Evolutionary conservation across 1,284 basidiomycete species (phyloP), one percentile per base, ranked within the genome.

Genomic region (Leccinum solheimii): DNA sequence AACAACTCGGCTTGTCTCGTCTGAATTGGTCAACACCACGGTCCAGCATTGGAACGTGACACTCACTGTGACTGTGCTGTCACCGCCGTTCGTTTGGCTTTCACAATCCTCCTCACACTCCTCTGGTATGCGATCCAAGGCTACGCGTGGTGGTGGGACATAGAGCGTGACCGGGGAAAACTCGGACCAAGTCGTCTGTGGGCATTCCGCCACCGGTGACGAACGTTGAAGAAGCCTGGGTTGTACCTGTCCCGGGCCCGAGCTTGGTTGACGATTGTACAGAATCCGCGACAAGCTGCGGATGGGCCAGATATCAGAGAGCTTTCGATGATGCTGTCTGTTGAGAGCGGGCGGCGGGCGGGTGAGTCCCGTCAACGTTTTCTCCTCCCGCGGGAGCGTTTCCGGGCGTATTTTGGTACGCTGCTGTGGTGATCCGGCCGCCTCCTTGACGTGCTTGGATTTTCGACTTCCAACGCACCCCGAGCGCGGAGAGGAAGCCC

Each of bases 101-200:
- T 71, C 59, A 53, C 49, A 40, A 6, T 69, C 70, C 38, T 69
- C 69, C 38, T 76, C 72, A 5, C 43, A 50, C 56, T 76, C 72
- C 62, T 73, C 72, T 2, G 72, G 74, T 66, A 76, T 75, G 23
- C 69, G 60, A 40, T 58, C 38, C 60, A 73, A 56, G 57, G 64
- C 51, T 6, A 64, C 64, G 48, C 71, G 74, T 23, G 64, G 48
- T 16, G 62, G 48, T 30, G 67, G 45, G n/a, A 62, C 68, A 32
- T 71, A 73, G 27, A 57, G 61, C 27, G 58, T 56, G 6, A 57
- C 64, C 7, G 64, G 63, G 8, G 72, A 58, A 54, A 76, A 75
- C 57, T 70, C 68, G 50, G 72, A 75, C 72, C 73, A 75, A 21
- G 71, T 76, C 52, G 73, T 74, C 55, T 66, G 70, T 5, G 63